Evolutionary conservation across 73 alveolate species (phyloP).

Genomic region (Paramecium sexaurelia): DNA sequence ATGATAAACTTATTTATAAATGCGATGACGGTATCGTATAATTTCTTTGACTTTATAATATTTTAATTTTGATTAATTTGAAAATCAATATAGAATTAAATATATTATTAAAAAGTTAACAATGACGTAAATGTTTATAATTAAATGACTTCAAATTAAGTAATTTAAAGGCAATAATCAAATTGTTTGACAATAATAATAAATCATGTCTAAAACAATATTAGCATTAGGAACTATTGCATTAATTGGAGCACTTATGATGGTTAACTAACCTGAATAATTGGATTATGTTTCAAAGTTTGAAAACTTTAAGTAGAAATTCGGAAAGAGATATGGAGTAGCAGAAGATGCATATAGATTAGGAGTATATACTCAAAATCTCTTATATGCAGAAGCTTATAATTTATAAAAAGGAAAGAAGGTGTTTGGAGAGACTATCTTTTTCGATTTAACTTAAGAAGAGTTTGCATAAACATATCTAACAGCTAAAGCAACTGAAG

Average conservation of each 20-base stretch:
- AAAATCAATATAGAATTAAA: background rate
- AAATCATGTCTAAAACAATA: conserved; percentile 6
- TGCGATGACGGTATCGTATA: background rate
- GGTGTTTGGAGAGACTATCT: conserved; percentile 64
- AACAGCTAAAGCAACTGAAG: background rate
- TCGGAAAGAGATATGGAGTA: background rate
- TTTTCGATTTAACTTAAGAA: conserved; percentile 57
- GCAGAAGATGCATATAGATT: conserved; percentile 19
- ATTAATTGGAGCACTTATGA: background rate
- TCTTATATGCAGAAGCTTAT: background rate
- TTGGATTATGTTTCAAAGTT: background rate
- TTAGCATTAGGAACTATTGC: conserved; percentile 6
- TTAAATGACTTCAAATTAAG: background rate
- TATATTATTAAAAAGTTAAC: background rate
- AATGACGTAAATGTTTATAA: background rate
- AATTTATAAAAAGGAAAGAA: background rate
- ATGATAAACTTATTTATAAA: background rate
- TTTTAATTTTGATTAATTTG: background rate
- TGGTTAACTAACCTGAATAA: background rate
- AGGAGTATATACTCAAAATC: background rate
- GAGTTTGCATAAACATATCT: conserved; percentile 66
- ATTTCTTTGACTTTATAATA: background rate
- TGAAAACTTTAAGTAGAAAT: background rate
- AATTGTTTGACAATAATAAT: background rate
- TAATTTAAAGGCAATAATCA: background rate